A percentile compares a stretch with the other conserved stretches of the same genome.
Evolutionary conservation across 805 yeast genomes (phyloP).

Genomic region (Yamadazyma laniorum): DNA sequence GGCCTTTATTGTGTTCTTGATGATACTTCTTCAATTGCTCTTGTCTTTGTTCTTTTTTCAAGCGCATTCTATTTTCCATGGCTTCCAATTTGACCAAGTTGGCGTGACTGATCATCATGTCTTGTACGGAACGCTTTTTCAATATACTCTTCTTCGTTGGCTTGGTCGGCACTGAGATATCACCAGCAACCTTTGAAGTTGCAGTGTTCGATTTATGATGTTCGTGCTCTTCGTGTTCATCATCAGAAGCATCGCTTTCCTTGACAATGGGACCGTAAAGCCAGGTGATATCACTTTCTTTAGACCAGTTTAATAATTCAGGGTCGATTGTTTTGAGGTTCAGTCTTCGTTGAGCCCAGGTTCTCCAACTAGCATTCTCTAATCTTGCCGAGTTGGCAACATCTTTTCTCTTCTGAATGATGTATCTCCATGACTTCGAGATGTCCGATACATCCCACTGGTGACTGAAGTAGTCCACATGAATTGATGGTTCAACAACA

Average conservation of each 20-base stretch:
- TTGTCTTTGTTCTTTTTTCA: slow-evolving; percentile 28
- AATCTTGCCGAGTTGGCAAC: slow-evolving; percentile 58
- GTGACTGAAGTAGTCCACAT: slow-evolving; percentile 93
- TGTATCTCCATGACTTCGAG: slow-evolving; percentile 93
- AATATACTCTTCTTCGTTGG: slow-evolving; percentile 65
- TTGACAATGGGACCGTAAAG: slow-evolving; percentile 84
- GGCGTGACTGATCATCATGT: slow-evolving; percentile 67
- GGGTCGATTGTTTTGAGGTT: slow-evolving; percentile 79
- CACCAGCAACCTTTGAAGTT: slow-evolving; percentile 44
- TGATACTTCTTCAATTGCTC: slow-evolving; percentile 10
- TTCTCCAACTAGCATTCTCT: slow-evolving; percentile 80
- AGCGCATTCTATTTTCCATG: slow-evolving; percentile 36
- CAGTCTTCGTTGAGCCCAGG: slow-evolving; percentile 83
- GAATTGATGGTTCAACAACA: slow-evolving; percentile 76
- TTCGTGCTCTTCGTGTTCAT: slow-evolving; percentile 18
- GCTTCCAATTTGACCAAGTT: slow-evolving; percentile 42
- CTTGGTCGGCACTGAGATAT: slow-evolving; percentile 35
- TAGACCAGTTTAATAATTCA: slow-evolving; percentile 90
- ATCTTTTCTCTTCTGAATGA: slow-evolving; percentile 76
- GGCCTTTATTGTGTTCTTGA: slow-evolving; percentile 8
- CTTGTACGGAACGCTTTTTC: slow-evolving; percentile 82
- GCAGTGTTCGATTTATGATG: slow-evolving; percentile 28
- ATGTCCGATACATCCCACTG: slow-evolving; percentile 95
- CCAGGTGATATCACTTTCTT: slow-evolving; percentile 98
- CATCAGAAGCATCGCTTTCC: slow-evolving; percentile 34